phyloP scores from a whole-genome alignment of 2,329 filamentous ascomycete species.

The Colletotrichum sp. region DNA sequence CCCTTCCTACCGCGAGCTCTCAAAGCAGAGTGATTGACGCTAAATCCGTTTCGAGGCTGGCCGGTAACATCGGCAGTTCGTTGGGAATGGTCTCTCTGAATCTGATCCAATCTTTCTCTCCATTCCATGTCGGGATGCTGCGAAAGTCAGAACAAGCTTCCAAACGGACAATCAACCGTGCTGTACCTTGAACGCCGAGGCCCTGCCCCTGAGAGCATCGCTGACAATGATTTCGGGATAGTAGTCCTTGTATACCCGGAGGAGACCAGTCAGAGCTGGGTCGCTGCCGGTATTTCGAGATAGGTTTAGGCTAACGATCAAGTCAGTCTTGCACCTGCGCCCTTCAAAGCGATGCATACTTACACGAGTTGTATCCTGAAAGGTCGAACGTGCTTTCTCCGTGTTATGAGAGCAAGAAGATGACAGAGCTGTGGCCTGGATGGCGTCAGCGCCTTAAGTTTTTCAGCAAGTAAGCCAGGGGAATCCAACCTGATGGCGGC shows the following conservation, averaged over 20 bases:
- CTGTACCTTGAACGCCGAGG: conserved; percentile 64
- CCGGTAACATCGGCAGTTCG: conserved; percentile 41
- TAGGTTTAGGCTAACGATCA: conserved; percentile 52
- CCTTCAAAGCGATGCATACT: conserved; percentile 27
- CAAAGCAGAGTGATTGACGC: conserved; percentile 59
- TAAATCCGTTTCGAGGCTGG: conserved; percentile 60
- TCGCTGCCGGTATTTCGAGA: conserved; percentile 72
- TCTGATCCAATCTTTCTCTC: conserved; percentile 69
- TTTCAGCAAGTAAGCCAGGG: not conserved
- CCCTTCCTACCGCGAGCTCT: conserved; percentile 43
- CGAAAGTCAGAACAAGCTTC: conserved; percentile 29
- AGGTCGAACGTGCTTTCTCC: conserved; percentile 82
- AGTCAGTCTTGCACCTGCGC: not conserved
- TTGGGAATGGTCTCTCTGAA: conserved; percentile 65
- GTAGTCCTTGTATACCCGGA: conserved; percentile 88
- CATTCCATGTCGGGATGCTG: conserved; percentile 79
- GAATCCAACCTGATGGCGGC: conserved; percentile 68
- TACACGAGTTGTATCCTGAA: conserved; percentile 81
- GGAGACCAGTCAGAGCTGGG: conserved; percentile 72
- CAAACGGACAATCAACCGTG: too few species aligned
- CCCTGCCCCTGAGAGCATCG: conserved; percentile 64
- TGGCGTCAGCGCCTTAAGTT: conserved; percentile 25
- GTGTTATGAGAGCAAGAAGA: conserved; percentile 77
- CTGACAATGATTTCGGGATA: conserved; percentile 88
- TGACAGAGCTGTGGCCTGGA: conserved; percentile 70